Evolutionary conservation across 805 yeast species (phyloP), one percentile per base, ranked within the genome.

Genomic region (Pichia nanzhaoensis): DNA sequence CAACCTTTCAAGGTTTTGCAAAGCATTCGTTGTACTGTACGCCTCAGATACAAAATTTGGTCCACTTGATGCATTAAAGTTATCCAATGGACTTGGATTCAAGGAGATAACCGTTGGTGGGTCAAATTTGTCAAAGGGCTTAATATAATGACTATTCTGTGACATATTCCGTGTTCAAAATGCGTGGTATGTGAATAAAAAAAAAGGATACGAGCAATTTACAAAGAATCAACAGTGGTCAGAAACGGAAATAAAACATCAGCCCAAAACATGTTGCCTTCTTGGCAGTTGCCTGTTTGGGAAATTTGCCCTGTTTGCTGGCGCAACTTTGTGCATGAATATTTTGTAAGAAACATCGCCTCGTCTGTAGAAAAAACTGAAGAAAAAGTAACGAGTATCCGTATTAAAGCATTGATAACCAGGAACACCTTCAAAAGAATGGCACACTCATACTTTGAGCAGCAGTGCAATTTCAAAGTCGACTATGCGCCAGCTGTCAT

Each of bases 401-500:
- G n/a, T n/a, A n/a, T 24, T 24, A 24, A 6, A 10, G 28, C 10
- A 10, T 7, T 24, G 6, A 7, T 24, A 7, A 24, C 9, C 28
- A 10, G 12, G 10, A 4, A 18, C 7, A 32, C 13, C 2, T 18
- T 40, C 16, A 38, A 31, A 22, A 37, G 41, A 16, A 56, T 57
- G 59, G 39, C 44, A 12, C 50, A 48, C 31, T 52, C 65, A 1
- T 55, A 51, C 47, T 74, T 77, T 50, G 65, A 68, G 46, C 61
- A 72, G 31, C 60, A 74, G 35, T 60, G 75, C 1, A 63, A 72
- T 2, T 84, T 84, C 54, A 75, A 75, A 36, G 80, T 84, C 37
- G 85, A 80, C n/a, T 85, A 80, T 58, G 85, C 90, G 2, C 90
- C 93, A 1, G 75, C 83, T 0, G 65, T 61, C 28, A 71, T 84